These are phyloP conservation scores for Plasmopara halstedii DNA, from an alignment of 352 stramenopile genomes.

Conservation along the genomic window DNA sequence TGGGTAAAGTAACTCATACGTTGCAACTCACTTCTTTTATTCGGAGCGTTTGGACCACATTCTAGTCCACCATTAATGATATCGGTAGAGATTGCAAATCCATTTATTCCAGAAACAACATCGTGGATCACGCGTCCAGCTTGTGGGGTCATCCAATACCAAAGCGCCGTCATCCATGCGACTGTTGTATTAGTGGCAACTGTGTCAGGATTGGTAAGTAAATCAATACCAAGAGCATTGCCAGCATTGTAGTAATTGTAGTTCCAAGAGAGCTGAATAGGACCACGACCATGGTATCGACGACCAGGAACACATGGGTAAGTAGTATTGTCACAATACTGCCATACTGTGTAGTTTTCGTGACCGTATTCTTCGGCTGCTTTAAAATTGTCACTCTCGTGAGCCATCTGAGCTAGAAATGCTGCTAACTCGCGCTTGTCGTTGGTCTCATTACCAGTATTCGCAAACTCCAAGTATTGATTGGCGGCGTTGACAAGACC, in stretches of 20 bases:
- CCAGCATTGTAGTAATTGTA: conserved; percentile 45
- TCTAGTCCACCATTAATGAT: conserved; percentile 47
- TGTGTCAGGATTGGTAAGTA: conserved; percentile 29
- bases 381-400: conserved; percentile 40
- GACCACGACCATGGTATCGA: conserved; percentile 44
- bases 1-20: conserved; percentile 25
- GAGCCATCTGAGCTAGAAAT: conserved; percentile 36
- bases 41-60: conserved; percentile 26
- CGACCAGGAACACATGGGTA: conserved; percentile 23
- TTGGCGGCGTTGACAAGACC: conserved; percentile 27
- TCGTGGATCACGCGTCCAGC: conserved; percentile 35
- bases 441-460: conserved; percentile 27
- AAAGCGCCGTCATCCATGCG: conserved; percentile 43
- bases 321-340: conserved; percentile 38
- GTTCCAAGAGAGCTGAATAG: conserved; percentile 48
- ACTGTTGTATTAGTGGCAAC: conserved; percentile 28
- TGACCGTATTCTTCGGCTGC: conserved; percentile 32
- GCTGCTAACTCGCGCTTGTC: conserved; percentile 38
- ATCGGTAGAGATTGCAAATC: conserved; percentile 33
- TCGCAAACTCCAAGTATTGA: conserved; percentile 40
- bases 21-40: conserved; percentile 28
- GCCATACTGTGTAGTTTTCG: conserved; percentile 26
- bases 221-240: conserved; percentile 26
- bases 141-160: conserved; percentile 48
- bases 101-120: conserved; percentile 23